Evolutionary conservation across 805 yeast genomes (phyloP), one percentile per base, ranked within the genome.

Genomic region (Starmerella vaccinii): DNA sequence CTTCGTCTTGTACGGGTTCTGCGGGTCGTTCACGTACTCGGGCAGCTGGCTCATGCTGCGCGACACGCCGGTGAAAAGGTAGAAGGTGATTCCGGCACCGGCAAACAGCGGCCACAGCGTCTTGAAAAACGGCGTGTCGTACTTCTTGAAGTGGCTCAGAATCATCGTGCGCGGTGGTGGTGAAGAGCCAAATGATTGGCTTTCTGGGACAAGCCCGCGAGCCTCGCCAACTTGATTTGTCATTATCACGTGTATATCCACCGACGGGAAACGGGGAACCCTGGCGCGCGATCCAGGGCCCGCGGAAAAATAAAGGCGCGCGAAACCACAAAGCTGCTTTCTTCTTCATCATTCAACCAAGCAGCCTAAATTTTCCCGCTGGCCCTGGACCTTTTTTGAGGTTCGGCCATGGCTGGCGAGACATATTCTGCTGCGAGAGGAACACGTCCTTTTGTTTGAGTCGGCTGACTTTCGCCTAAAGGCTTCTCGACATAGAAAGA

Each of bases 21-120:
- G 84, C 74, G 96, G 95, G 73, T 87, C 95, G 70, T 87, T 86
- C 72, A 81, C 79, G 76, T 81, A 87, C 72, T 85, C 94, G 57
- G 76, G 76, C 54, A 67, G 75, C 76, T 80, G 74, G 69, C 79
- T 73, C 61, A 85, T 76, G 56, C 82, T 82, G 55, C 68, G 70
- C 57, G 87, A 80, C 49, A 78, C 82, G 73, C 81, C 80, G 68
- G 78, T 76, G 63, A 85, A 73, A 60, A 80, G 75, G 73, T 72
- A 82, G 76, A 78, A 82, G 61, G 90, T 78, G 60, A 78, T 65
- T 60, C 72, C 82, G 51, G 90, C 88, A 66, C 92, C 94, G 65
- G 77, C 80, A 63, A 83, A 83, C 69, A 84, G 82, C 66, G 95
- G 95, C 95, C 95, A 86, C 77, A 76, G 80, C 67, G 79, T 77